A percentile compares a stretch with the other conserved stretches of the same genome.
phyloP scores from a whole-genome alignment of 2,329 filamentous ascomycete species.

The Periglandula ipomoeae region DNA sequence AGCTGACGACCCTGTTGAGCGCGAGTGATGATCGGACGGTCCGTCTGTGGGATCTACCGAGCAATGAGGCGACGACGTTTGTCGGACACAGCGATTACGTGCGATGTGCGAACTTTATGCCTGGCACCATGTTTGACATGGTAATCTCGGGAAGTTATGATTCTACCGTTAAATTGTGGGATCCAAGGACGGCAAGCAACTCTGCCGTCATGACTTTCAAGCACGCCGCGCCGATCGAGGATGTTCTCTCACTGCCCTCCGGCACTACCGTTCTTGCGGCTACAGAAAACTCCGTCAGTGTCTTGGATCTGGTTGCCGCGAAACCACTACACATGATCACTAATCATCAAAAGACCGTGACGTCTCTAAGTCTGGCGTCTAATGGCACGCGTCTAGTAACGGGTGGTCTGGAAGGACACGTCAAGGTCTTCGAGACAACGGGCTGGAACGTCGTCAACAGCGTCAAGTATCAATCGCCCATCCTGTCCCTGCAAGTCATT shows the following conservation, averaged over 20 bases:
- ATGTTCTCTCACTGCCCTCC: slow-evolving; percentile 76
- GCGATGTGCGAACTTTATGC: slow-evolving; percentile 77
- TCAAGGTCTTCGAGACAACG: slow-evolving; percentile 92
- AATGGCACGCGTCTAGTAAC: slow-evolving; percentile 73
- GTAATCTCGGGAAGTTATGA: slow-evolving; percentile 91
- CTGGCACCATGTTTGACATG: slow-evolving; percentile 60
- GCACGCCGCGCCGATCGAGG: slow-evolving; percentile 81
- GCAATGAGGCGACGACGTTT: slow-evolving; percentile 68
- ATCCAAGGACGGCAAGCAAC: slow-evolving; percentile 62
- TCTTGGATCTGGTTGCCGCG: slow-evolving; percentile 86
- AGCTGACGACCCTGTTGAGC: slow-evolving; percentile 79
- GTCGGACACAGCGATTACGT: slow-evolving; percentile 90
- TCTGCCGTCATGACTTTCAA: slow-evolving; percentile 84
- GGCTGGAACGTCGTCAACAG: slow-evolving; percentile 96
- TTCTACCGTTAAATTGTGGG: slow-evolving; percentile 87
- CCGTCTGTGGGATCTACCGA: slow-evolving; percentile 85
- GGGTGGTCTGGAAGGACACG: slow-evolving; percentile 86
- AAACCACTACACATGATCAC: slow-evolving; percentile 78
- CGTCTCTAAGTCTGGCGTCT: slow-evolving; percentile 72
- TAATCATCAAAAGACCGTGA: slow-evolving; percentile 98
- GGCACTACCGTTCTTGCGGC: slow-evolving; percentile 81
- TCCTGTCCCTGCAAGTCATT: slow-evolving; percentile 75
- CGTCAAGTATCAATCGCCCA: slow-evolving; percentile 84
- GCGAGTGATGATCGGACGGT: slow-evolving; percentile 90
- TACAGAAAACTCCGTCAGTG: slow-evolving; percentile 77